phyloP scores from a whole-genome alignment of 2,329 filamentous ascomycete species.

The Stagonosporopsis tanaceti region DNA sequence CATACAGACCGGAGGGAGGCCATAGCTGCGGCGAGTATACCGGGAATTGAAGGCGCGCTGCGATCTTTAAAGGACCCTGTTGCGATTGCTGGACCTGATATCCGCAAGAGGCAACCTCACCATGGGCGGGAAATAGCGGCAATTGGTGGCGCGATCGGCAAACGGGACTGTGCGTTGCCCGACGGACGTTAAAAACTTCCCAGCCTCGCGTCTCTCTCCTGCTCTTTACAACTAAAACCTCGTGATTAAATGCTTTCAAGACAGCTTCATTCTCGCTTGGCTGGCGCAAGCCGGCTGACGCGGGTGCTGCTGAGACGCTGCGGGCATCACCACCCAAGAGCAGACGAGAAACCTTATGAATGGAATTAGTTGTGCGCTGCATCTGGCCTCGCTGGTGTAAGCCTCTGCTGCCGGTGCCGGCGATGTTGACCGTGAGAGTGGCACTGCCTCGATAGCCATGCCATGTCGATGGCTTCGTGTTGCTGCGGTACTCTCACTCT shows the following conservation, averaged over 20 bases:
- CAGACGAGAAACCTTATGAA: conserved; percentile 57
- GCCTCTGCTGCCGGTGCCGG: neutral
- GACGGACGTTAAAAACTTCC: conserved; percentile 31
- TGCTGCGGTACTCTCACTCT: neutral
- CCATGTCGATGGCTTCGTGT: conserved; percentile 9
- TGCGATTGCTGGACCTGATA: conserved; percentile 32
- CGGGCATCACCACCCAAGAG: conserved; percentile 57
- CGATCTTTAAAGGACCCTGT: conserved; percentile 30
- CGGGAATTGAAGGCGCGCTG: conserved; percentile 21
- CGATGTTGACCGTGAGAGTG: neutral
- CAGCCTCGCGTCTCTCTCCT: conserved; percentile 33
- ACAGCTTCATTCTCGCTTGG: conserved; percentile 63
- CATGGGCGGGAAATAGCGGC: conserved; percentile 22
- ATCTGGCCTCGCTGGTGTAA: conserved; percentile 2
- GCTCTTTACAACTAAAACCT: conserved; percentile 79
- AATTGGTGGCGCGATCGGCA: conserved; percentile 8
- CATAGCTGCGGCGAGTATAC: conserved; percentile 44
- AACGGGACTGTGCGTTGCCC: conserved; percentile 20
- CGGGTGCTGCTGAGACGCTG: conserved; percentile 60
- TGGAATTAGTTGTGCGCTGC: conserved; percentile 51
- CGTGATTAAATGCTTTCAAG: conserved; percentile 75
- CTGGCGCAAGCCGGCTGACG: conserved; percentile 56
- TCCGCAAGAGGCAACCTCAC: conserved; percentile 35
- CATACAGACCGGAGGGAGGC: conserved; percentile 51
- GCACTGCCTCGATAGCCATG: conserved; percentile 5